Evolutionary conservation across 306 rosid species (phyloP), one percentile per base, ranked within the genome.

Genomic region (Carpinus viminea): DNA sequence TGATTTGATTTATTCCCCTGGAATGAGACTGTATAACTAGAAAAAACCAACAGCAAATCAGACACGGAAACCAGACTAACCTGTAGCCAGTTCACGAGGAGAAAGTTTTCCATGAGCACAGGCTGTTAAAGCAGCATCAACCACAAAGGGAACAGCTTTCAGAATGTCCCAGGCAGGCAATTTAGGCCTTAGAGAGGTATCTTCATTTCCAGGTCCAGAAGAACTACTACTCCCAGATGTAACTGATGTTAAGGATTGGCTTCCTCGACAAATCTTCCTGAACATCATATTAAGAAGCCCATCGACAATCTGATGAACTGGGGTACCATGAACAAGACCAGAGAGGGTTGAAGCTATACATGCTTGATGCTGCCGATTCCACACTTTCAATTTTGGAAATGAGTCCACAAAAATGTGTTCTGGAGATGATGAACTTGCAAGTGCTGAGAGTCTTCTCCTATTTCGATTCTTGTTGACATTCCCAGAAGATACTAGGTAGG

Each of bases 101-200:
- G 98, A 95, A 54, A 95, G 86, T 76, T 88, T 87, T 84, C 97
- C 98, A 80, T 95, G 99, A 79, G 97, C 93, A 85, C 99, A 95
- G 73, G 99, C 98, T 61, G 96, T 95, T 71, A 95, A 82, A 84
- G 99, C 99, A 74, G 99, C 97, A 88, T 95, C 99, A 85, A 93
- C 93, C 74, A 93, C 97, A 76, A 90, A 95, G 74, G 99, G 99
- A 83, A 90, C 87, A 72, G 96, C 98, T 86, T 90, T 97, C 81
- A 95, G 87, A 79, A 93, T 90, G 88, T 95, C 99, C 99, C 99
- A 95, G 70, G 99, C 98, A 38, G 98, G 99, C 84, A 95, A 89
- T 82, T 85, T 90, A 77, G 99, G 96, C 81, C 97, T 90, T 54
- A 77, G 24, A 76, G 82, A 79, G 75, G 76, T 66, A 81, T 91